Conservation (phyloP, 148 eudicot genomes). For the Rhododendron griersonianum region DNA sequence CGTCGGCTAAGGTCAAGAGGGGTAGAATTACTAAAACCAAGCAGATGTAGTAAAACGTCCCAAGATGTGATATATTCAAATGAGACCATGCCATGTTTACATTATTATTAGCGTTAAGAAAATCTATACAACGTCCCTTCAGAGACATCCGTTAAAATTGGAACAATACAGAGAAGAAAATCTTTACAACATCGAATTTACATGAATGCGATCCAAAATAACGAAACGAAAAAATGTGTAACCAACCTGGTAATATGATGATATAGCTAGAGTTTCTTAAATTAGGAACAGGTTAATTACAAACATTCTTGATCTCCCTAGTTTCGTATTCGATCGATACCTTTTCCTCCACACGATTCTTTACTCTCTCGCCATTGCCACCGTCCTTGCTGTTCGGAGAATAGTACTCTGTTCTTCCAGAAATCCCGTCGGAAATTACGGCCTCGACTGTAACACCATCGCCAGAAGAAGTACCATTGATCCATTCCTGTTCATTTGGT, state of each 20-base stretch:
- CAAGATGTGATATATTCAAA: too few species aligned
- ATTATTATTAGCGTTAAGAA: too few species aligned
- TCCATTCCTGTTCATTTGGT: not conserved
- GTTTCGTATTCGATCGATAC: not conserved
- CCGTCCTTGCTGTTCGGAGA: slow-evolving; percentile 5
- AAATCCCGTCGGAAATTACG: not conserved
- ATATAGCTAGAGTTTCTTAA: not conserved
- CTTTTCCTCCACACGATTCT: slow-evolving; percentile 3
- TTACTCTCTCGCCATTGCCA: not conserved
- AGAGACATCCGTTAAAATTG: too few species aligned
- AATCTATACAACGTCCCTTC: too few species aligned
- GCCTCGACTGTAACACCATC: not conserved
- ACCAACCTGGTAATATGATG: not conserved
- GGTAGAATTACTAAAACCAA: too few species aligned
- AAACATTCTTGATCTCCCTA: not conserved
- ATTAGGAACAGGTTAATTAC: not conserved
- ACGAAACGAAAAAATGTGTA: not conserved
- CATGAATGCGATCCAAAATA: not conserved
- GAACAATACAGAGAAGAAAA: too few species aligned
- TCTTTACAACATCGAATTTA: too few species aligned
- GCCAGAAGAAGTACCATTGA: not conserved
- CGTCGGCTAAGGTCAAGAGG: too few species aligned
- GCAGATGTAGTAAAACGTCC: too few species aligned
- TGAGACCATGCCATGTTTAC: too few species aligned
- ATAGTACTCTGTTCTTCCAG: slow-evolving; percentile 12